These are phyloP conservation scores for Globisporangium spiculum DNA, from an alignment of 352 stramenopile genomes.

Conservation along the genomic window DNA sequence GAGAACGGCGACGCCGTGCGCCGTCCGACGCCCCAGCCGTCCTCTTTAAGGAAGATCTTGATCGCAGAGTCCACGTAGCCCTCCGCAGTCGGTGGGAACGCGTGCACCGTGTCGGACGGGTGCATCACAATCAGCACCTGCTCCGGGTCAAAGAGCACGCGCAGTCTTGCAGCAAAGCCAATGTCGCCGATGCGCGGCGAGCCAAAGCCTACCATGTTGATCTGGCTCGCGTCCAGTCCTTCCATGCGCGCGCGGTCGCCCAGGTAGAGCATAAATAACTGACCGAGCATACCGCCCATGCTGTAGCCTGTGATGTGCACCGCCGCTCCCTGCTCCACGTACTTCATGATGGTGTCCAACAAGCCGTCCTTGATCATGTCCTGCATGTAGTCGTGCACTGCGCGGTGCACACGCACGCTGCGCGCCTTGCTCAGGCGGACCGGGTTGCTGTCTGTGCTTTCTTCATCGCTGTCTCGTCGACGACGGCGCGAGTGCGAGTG, in stretches of 20 bases:
- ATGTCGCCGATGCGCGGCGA: constrained; percentile 76
- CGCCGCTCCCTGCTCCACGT: constrained; percentile 64
- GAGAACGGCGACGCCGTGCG: constrained; percentile 71
- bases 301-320: constrained; percentile 85
- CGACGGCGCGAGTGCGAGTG: constrained; percentile 57
- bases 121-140: constrained; percentile 86
- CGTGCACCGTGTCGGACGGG: constrained; percentile 75
- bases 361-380: constrained; percentile 83
- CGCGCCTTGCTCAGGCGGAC: constrained; percentile 51
- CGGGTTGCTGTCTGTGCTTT: constrained; percentile 47
- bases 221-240: constrained; percentile 67
- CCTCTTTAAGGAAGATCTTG: constrained; percentile 83
- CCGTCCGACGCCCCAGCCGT: constrained; percentile 62
- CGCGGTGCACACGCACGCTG: constrained; percentile 71
- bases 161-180: constrained; percentile 70
- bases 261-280: constrained; percentile 78
- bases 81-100: constrained; percentile 78
- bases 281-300: constrained; percentile 81
- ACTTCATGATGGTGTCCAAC: constrained; percentile 69
- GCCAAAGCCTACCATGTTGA: constrained; percentile 85
- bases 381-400: constrained; percentile 80
- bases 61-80: constrained; percentile 75
- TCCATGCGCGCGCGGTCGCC: constrained; percentile 77
- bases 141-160: constrained; percentile 72
- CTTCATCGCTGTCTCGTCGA: constrained; percentile 54